Base-by-base conservation (phyloP, 2,329 filamentous ascomycete species). In the Grosmannia serpens region DNA sequence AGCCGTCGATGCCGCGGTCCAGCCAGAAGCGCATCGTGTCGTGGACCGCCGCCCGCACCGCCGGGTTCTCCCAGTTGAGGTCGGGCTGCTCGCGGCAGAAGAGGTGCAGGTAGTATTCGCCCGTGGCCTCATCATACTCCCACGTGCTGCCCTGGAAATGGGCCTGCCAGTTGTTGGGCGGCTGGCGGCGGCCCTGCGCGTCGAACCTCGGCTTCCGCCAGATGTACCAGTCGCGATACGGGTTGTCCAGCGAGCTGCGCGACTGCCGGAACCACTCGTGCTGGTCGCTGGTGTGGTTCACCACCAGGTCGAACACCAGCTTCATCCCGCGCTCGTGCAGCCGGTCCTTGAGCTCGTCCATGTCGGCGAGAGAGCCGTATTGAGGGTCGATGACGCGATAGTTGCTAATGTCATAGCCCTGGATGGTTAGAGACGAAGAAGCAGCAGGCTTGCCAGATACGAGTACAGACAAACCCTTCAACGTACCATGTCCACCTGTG, bases 11-110 rank as follows among this genome's bases (percentile, higher is more conserved):
- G 2, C 88, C 88, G 33, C 82, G 81, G 55, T 87, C 74, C 0
- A 92, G 78, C 89, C 89, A 94, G 68, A 91, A 92, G 31, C 81
- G 79, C 80, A 91, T 87, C 8, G 85, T 78, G 26, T 84, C 77
- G 68, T 89, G 87, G 3, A 91, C 83, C 2, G 87, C 88, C 52
- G 81, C 73, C 20, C 87, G 79, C 0, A 86, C 82, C 8, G 80
- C 81, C 0, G 77, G 75, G 59, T 86, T 87, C 66, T 91, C 86
- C 88, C 88, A 94, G 71, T 94, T 94, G 22, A 94, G 76, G 64
- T 94, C 89, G 0, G 89, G 88, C 67, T 59, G 58, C 44, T 59
- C 55, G 22, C 35, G 79, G 13, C 85, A 83, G 68, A 89, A 94
- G 9, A 94, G 77, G 62, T 87, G 83, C 0, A 91, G 80, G 66